phyloP scores from a whole-genome alignment of 495 filamentous ascomycete species.

The Xylaria telfairii region DNA sequence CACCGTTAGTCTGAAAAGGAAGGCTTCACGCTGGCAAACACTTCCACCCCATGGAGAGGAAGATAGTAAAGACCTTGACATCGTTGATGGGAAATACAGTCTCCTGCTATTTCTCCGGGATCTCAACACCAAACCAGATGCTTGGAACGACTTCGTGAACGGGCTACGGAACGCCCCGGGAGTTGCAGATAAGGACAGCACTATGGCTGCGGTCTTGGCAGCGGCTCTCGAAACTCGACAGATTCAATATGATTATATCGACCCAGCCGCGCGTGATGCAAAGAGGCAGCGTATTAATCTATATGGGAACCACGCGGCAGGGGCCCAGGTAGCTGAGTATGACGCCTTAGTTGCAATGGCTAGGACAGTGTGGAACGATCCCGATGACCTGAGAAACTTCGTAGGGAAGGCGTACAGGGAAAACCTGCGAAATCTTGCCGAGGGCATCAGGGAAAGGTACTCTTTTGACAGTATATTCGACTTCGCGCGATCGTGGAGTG shows the following conservation, averaged over 20 bases:
- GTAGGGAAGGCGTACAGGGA: background rate
- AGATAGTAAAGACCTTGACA: background rate
- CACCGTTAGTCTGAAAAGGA: constrained; percentile 10
- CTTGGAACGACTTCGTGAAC: background rate
- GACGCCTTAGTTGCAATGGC: background rate
- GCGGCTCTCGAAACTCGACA: background rate
- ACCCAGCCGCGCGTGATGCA: background rate
- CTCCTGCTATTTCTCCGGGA: constrained; percentile 16
- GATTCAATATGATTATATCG: constrained; percentile 11
- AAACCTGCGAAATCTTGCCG: background rate
- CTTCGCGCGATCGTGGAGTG: background rate
- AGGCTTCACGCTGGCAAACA: constrained; percentile 15
- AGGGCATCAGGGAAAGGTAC: background rate
- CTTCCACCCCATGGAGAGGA: background rate
- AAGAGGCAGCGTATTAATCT: background rate
- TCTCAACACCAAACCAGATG: background rate
- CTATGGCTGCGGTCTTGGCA: background rate
- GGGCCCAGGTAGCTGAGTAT: background rate
- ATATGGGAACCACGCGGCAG: background rate
- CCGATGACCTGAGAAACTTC: background rate
- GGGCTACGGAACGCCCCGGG: background rate
- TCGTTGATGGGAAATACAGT: background rate
- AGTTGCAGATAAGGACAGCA: background rate
- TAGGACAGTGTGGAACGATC: background rate
- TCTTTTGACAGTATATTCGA: background rate